Evolutionary conservation across 192 early-diverging fungal species (phyloP).

Genomic region (Thamnidium elegans): DNA sequence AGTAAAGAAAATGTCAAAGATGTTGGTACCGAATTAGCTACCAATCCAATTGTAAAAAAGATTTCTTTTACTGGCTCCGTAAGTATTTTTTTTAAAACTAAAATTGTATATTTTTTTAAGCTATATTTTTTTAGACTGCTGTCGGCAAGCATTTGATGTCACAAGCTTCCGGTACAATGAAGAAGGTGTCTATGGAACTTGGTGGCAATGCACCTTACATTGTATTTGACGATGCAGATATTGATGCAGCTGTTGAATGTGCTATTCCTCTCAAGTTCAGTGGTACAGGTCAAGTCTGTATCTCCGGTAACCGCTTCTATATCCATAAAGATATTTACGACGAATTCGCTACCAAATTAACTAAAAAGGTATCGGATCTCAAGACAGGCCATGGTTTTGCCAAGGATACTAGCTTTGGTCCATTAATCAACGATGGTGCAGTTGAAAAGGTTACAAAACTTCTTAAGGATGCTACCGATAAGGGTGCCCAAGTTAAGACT

Average conservation of each 20-base stretch:
- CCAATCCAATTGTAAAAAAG: conserved; percentile 58
- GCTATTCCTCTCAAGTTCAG: conserved; percentile 49
- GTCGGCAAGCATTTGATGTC: conserved; percentile 68
- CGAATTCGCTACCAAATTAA: conserved; percentile 57
- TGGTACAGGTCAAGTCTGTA: conserved; percentile 79
- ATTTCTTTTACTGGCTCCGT: conserved; percentile 79
- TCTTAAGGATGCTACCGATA: conserved; percentile 66
- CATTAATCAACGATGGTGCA: conserved; percentile 70
- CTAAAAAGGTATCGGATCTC: conserved; percentile 53
- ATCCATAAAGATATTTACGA: conserved; percentile 67
- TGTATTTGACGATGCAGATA: conserved; percentile 73
- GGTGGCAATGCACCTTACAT: conserved; percentile 84
- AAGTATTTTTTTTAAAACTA: conserved; percentile 4
- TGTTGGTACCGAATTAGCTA: conserved; percentile 59
- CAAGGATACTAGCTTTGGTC: conserved; percentile 66
- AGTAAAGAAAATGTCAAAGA: conserved; percentile 45
- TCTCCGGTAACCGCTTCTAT: conserved; percentile 77
- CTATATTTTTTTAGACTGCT: conserved; percentile 36
- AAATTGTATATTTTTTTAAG: neutral
- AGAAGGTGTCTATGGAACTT: conserved; percentile 79
- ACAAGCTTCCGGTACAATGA: conserved; percentile 61
- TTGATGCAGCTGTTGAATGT: conserved; percentile 67
- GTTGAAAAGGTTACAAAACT: conserved; percentile 66
- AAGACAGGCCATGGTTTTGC: conserved; percentile 76
- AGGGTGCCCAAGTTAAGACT: conserved; percentile 66